Evolutionary conservation across 495 filamentous ascomycete species (phyloP), one percentile per base, ranked within the genome.

Genomic region (Penicillium nucicola): DNA sequence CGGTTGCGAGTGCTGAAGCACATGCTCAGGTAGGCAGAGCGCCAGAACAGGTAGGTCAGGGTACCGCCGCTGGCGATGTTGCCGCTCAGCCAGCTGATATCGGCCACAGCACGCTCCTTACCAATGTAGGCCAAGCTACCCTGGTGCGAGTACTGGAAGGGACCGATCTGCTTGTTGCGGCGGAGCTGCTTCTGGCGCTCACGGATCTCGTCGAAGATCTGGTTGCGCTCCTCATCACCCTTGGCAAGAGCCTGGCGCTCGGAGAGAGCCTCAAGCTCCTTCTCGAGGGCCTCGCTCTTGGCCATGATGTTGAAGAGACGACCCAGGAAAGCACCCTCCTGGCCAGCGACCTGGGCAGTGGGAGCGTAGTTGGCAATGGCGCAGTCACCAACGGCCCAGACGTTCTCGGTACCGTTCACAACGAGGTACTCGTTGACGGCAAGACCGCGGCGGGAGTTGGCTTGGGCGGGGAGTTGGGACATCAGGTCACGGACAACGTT

Each of bases 381-480:
- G 70, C 92, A 96, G 76, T 97, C 92, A 55, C 84, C 84, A 45
- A 87, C 82, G 19, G 88, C 88, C 93, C 95, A 98, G 68, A 98
- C 85, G 68, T 96, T 93, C 64, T 95, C 89, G 34, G 92, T 85
- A 42, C 93, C 93, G 69, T 97, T 95, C 38, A 97, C 92, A 42
- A 98, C 93, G 7, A 98, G 87, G 77, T 96, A 98, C 68, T 97
- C 95, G 70, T 98, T 97, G 31, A 98, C 93, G 30, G 87, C 88
- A 34, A 98, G 84, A 66, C 93, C 93, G 55, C 93, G 89, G 53
- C 93, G 87, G 17, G 95, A 96, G 75, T 95, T 84, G 73, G 90
- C 90, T 67, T 98, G 93, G 7, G 90, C 93, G 9, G 95, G 90
- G 50, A 98, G 89, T 69, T 92, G 88, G 55, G 68, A 70, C 85